Evolutionary conservation across 495 filamentous ascomycete genomes (phyloP).

Genomic region (Hypomontagnella monticulosa): DNA sequence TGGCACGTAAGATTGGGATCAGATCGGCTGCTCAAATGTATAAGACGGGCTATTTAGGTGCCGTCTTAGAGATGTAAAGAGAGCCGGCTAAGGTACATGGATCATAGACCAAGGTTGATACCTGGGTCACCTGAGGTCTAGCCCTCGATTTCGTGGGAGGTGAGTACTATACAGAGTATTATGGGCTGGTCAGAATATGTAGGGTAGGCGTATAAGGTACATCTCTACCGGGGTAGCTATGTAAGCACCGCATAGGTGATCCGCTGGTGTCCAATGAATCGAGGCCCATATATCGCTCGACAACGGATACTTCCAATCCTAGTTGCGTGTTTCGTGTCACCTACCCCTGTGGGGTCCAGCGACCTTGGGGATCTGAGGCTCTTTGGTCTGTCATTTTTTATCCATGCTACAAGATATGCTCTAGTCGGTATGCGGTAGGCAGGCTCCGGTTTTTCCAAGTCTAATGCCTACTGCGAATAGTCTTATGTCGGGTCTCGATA

Average conservation of each 20-base stretch:
- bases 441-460: no score
- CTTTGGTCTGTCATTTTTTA: slow-evolving; percentile 8
- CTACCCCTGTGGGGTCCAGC: background rate
- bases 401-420: background rate
- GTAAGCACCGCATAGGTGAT: background rate
- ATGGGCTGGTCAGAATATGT: no score
- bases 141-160: no score
- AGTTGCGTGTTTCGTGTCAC: slow-evolving; percentile 11
- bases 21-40: slow-evolving; percentile 5
- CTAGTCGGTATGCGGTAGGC: background rate
- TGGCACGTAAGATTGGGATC: slow-evolving; percentile 7
- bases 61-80: slow-evolving; percentile 26
- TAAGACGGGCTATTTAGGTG: slow-evolving; percentile 34
- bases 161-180: no score
- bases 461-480: no score
- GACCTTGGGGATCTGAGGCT: slow-evolving; percentile 27
- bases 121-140: background rate
- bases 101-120: slow-evolving; percentile 4
- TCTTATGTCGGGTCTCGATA: background rate
- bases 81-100: slow-evolving; percentile 17
- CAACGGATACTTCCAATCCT: slow-evolving; percentile 22
- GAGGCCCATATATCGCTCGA: slow-evolving; percentile 14
- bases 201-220: no score
- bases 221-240: background rate
- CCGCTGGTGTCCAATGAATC: background rate